Evolutionary conservation across 2,329 filamentous ascomycete genomes (phyloP).

Genomic region (Lithohypha guttulata): DNA sequence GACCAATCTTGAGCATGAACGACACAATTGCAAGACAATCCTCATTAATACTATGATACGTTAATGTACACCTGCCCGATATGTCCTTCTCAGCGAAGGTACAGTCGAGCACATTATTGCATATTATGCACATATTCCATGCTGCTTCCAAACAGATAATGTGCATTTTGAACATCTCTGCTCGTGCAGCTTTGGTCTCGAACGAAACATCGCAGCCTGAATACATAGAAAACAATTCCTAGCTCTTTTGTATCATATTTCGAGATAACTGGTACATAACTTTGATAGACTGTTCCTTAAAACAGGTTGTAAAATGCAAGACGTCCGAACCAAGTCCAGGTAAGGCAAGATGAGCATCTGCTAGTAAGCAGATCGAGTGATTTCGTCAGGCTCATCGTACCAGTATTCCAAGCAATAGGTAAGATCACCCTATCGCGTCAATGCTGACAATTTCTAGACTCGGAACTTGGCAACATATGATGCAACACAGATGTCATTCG

Average conservation of each 20-base stretch:
- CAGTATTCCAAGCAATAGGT: constrained; percentile 23
- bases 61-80: no score
- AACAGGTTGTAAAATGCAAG: constrained; percentile 13
- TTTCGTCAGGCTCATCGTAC: constrained; percentile 10
- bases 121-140: no score
- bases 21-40: no score
- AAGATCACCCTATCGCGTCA: constrained; percentile 14
- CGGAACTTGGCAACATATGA: constrained; percentile 20
- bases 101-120: no score
- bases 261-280: constrained; percentile 6
- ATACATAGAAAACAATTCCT: constrained; percentile 2
- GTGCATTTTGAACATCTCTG: background rate
- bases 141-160: background rate
- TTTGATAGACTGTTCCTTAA: constrained; percentile 5
- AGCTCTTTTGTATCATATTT: constrained; percentile 6
- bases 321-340: constrained; percentile 11
- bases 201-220: no score
- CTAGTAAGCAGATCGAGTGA: constrained; percentile 1
- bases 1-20: no score
- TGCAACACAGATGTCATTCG: constrained; percentile 17
- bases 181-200: no score
- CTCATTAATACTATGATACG: no score
- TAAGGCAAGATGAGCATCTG: constrained; percentile 8
- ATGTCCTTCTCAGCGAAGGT: no score
- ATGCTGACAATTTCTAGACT: constrained; percentile 19